Conservation (phyloP, 169 alveolate genomes). For the Perkinsus olseni region DNA sequence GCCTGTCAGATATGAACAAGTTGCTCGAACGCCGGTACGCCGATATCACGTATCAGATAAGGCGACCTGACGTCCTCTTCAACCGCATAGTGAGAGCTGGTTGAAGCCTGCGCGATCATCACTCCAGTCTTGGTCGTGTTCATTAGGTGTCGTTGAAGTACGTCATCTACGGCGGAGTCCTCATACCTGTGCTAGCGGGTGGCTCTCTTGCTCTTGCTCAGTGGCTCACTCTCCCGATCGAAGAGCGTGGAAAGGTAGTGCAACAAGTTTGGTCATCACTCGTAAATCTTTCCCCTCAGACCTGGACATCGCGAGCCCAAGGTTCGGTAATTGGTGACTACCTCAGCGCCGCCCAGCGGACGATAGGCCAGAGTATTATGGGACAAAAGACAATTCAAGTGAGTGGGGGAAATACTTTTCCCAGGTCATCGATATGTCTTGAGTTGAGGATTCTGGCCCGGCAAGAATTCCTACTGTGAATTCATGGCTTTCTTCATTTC, state of each 20-base stretch:
- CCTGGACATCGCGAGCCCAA: background rate
- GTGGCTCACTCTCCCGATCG: background rate
- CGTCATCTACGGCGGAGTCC: background rate
- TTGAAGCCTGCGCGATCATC: background rate
- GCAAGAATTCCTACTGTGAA: background rate
- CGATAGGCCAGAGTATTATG: background rate
- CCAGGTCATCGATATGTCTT: too few relatives aligned
- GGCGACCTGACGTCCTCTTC: slow-evolving; percentile 36
- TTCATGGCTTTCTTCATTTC: background rate
- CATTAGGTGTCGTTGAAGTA: background rate
- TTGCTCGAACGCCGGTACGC: slow-evolving; percentile 25
- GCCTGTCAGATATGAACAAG: slow-evolving; percentile 11
- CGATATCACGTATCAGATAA: slow-evolving; percentile 36
- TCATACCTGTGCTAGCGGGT: background rate
- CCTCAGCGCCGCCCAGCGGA: background rate
- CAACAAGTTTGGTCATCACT: background rate
- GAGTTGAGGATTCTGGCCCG: too few relatives aligned
- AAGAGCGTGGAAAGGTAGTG: background rate
- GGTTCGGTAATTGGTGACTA: background rate
- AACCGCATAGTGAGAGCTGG: slow-evolving; percentile 27
- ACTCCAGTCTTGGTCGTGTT: background rate
- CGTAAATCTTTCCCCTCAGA: background rate
- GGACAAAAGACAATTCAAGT: background rate
- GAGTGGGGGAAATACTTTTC: background rate
- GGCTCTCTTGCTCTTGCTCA: background rate